Conservation (phyloP, 2,329 filamentous ascomycete genomes). For the Fusarium ambrosium region DNA sequence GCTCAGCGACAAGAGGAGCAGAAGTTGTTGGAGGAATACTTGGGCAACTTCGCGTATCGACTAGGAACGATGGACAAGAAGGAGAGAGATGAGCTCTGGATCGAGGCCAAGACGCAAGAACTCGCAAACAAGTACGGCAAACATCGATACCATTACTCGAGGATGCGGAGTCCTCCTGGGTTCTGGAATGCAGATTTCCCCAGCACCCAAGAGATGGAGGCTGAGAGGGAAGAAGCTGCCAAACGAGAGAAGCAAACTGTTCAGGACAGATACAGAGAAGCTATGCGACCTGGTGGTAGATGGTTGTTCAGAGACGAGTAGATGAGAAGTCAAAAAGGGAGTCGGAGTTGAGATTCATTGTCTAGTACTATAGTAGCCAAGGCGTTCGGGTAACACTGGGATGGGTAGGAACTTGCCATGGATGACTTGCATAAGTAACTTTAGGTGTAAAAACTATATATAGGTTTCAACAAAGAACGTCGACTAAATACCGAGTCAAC, state of each 20-base stretch:
- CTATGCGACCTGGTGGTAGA: slow-evolving; percentile 79
- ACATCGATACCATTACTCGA: slow-evolving; percentile 81
- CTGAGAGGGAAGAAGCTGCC: slow-evolving; percentile 75
- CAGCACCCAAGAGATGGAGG: slow-evolving; percentile 81
- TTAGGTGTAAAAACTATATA: neutral
- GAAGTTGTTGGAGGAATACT: slow-evolving; percentile 66
- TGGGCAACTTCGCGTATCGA: slow-evolving; percentile 71
- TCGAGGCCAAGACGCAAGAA: slow-evolving; percentile 81
- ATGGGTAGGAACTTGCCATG: neutral
- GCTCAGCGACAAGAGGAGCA: slow-evolving; percentile 59
- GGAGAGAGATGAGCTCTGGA: slow-evolving; percentile 75
- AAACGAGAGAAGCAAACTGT: slow-evolving; percentile 74
- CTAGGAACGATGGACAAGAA: slow-evolving; percentile 68
- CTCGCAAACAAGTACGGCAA: slow-evolving; percentile 82
- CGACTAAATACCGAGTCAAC: neutral
- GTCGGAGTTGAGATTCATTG: neutral
- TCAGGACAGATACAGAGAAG: slow-evolving; percentile 82
- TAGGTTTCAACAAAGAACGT: neutral
- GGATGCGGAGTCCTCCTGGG: slow-evolving; percentile 81
- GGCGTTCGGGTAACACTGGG: neutral
- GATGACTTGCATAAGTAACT: neutral
- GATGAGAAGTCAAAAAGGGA: slow-evolving; percentile 1
- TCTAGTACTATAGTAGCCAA: slow-evolving; percentile 9
- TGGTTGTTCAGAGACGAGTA: slow-evolving; percentile 89
- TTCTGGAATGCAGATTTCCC: slow-evolving; percentile 95